Conservation (phyloP, 176 grass and related monocot species). For the Guadua angustifolia region DNA sequence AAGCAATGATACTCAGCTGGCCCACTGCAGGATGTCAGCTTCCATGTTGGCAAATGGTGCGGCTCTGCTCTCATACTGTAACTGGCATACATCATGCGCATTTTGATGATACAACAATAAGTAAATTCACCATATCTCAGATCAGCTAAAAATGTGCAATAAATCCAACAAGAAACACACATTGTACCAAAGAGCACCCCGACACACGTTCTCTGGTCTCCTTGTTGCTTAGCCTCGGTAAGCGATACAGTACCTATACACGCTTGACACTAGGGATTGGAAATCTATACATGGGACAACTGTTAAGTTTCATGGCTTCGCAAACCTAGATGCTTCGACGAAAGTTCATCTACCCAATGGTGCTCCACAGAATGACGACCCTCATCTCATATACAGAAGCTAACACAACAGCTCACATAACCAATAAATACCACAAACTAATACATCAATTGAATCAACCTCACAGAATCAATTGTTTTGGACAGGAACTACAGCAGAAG, state of each 20-base stretch:
- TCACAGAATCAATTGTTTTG: constrained; percentile 63
- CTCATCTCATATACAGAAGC: constrained; percentile 54
- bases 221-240: constrained; percentile 44
- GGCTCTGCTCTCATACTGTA: not conserved
- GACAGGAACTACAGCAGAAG: constrained; percentile 60
- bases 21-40: not conserved
- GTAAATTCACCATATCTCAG: constrained; percentile 8
- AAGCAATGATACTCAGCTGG: not conserved
- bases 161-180: constrained; percentile 36
- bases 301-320: constrained; percentile 32
- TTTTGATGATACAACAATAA: not conserved
- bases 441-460: constrained; percentile 45
- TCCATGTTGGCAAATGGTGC: not conserved
- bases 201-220: constrained; percentile 33
- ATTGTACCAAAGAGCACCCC: constrained; percentile 12
- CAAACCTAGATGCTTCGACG: constrained; percentile 31
- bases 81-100: not conserved
- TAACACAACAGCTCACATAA: constrained; percentile 44
- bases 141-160: constrained; percentile 35
- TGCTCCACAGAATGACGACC: constrained; percentile 39
- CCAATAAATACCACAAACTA: constrained; percentile 54
- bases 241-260: constrained; percentile 58
- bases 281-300: constrained; percentile 44
- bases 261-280: constrained; percentile 35
- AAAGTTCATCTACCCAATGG: constrained; percentile 18